Conservation (phyloP, 2,329 filamentous ascomycete genomes). For the Juglanconis juglandina region DNA sequence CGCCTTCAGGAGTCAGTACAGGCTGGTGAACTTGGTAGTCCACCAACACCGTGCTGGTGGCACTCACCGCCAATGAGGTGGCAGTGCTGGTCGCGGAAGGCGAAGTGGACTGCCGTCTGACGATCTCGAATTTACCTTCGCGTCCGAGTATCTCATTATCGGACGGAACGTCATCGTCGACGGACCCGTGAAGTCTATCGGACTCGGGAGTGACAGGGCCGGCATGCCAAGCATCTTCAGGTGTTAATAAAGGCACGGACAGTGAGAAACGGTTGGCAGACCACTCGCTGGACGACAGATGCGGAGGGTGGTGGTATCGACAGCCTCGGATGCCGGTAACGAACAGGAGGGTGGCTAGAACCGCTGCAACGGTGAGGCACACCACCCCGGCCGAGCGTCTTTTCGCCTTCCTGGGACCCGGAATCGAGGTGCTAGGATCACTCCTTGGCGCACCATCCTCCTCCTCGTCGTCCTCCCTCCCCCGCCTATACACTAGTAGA, state of each 20-base stretch:
- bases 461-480: neutral
- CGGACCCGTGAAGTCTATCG: neutral
- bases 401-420: neutral
- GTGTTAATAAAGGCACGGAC: too few relatives aligned
- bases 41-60: conserved; percentile 42
- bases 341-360: neutral
- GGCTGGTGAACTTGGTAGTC: conserved; percentile 70
- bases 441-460: neutral
- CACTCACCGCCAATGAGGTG: conserved; percentile 19
- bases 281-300: neutral
- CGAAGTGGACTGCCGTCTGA: conserved; percentile 10
- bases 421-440: neutral
- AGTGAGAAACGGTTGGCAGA: neutral
- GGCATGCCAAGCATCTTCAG: neutral
- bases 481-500: too few relatives aligned
- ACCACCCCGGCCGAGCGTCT: neutral
- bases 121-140: neutral
- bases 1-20: conserved; percentile 49
- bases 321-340: neutral
- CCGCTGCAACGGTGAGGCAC: conserved; percentile 4
- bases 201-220: neutral
- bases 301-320: neutral
- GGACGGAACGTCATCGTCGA: neutral
- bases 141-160: neutral
- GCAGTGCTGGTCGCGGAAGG: neutral